Conservation (phyloP, 2,329 filamentous ascomycete species). For the Scolecobasidium constrictum region DNA sequence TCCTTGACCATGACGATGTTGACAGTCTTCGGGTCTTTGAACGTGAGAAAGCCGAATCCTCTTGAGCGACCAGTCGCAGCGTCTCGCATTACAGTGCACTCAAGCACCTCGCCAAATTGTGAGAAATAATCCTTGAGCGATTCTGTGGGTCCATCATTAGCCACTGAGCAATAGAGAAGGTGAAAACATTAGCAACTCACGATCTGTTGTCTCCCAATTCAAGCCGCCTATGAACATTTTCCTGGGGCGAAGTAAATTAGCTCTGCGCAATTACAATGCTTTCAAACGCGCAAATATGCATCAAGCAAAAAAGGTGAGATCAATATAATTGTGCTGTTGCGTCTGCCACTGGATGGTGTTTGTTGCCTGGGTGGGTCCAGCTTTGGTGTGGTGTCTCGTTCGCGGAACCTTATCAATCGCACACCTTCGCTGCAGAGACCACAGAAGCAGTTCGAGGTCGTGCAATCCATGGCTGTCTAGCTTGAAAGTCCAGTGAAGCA, state of each 20-base stretch:
- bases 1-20: conserved; percentile 99
- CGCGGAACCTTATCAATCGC: too few species aligned
- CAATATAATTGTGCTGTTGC: too few species aligned
- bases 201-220: conserved; percentile 98
- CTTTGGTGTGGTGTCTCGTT: too few species aligned
- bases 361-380: too few species aligned
- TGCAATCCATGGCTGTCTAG: too few species aligned
- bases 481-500: too few species aligned
- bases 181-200: conserved; percentile 46
- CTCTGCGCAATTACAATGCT: too few species aligned
- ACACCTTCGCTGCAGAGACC: too few species aligned
- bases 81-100: conserved; percentile 99
- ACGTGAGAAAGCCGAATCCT: conserved; percentile 95
- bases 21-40: conserved; percentile 94
- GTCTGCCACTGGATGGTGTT: too few species aligned
- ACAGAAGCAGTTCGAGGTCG: too few species aligned
- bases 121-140: conserved; percentile 95
- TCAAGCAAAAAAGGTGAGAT: too few species aligned
- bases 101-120: conserved; percentile 91
- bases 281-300: too few species aligned
- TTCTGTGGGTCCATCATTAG: conserved; percentile 44
- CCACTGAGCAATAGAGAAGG: conserved; percentile 5
- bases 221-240: conserved; percentile 99
- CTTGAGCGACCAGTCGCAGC: conserved; percentile 85
- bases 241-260: conserved; percentile 41